These are phyloP conservation scores for Tuber aestivum DNA, from an alignment of 495 filamentous ascomycete genomes.

Conservation along the genomic window DNA sequence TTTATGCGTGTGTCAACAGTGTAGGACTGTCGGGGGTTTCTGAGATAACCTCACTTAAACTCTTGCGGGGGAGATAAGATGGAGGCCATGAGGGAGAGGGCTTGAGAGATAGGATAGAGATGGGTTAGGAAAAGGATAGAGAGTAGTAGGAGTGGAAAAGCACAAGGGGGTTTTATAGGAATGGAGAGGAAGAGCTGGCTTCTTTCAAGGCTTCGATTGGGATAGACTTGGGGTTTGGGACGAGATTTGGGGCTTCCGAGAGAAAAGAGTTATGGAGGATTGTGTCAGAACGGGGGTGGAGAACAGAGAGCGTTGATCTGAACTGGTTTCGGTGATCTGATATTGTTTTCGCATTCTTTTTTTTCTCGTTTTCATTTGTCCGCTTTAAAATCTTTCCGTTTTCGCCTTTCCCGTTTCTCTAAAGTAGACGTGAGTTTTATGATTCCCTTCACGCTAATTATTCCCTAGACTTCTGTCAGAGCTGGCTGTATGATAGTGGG, in stretches of 20 bases:
- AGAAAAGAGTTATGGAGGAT: not conserved
- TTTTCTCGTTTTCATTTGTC: not conserved
- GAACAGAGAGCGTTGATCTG: too few species aligned
- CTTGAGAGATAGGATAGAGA: not conserved
- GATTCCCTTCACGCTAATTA: not conserved
- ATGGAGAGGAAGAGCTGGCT: not conserved
- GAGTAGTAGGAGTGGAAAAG: not conserved
- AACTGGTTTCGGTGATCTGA: not conserved
- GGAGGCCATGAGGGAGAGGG: not conserved
- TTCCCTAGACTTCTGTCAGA: not conserved
- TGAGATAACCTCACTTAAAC: not conserved
- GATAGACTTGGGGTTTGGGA: not conserved
- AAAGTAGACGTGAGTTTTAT: not conserved
- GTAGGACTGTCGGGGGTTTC: slow-evolving; percentile 35
- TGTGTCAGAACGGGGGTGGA: not conserved
- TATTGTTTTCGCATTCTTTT: not conserved
- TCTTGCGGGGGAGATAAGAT: too few species aligned
- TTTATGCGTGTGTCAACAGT: slow-evolving; percentile 34
- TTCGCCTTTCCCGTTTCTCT: not conserved
- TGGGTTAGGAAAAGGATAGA: not conserved
- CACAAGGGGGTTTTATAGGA: not conserved
- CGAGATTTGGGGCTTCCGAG: not conserved
- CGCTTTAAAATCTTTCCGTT: not conserved
- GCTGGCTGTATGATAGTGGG: not conserved
- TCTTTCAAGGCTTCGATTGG: not conserved